These are phyloP conservation scores for Acmispon strigosus DNA, from an alignment of 306 rosid species.

Conservation along the genomic window DNA sequence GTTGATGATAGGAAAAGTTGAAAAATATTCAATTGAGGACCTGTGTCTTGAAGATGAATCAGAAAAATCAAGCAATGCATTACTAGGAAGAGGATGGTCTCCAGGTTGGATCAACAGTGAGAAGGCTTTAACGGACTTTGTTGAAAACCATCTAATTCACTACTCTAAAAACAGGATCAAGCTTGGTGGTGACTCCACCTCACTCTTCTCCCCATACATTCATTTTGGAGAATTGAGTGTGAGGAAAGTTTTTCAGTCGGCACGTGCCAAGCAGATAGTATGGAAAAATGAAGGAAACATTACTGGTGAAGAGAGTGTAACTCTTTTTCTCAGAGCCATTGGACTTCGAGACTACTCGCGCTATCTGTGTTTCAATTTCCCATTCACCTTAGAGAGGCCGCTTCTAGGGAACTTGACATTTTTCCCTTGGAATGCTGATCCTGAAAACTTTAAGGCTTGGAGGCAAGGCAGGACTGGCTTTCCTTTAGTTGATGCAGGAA, in stretches of 20 bases:
- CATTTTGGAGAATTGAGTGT: constrained; percentile 1
- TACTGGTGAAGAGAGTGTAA: not conserved
- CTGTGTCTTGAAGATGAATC: constrained; percentile 1
- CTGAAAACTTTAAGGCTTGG: not conserved
- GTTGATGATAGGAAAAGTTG: not conserved
- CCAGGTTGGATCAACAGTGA: not conserved
- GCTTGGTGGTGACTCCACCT: constrained; percentile 4
- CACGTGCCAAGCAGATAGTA: not conserved
- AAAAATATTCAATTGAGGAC: not conserved
- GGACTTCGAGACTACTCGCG: constrained; percentile 1
- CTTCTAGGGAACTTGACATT: not conserved
- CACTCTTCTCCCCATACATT: constrained; percentile 1
- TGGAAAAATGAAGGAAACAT: not conserved
- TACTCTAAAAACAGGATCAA: not conserved
- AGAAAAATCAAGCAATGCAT: constrained; percentile 8
- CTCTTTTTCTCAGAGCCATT: not conserved
- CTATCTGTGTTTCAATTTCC: constrained; percentile 7
- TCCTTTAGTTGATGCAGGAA: constrained; percentile 8
- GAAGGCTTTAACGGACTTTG: not conserved
- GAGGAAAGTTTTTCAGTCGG: constrained; percentile 5
- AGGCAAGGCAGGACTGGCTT: constrained; percentile 7
- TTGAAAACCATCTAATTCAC: not conserved
- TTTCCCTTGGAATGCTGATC: constrained; percentile 4
- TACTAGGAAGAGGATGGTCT: constrained; percentile 6
- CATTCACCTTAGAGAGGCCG: not conserved